Evolutionary conservation across 139 green algal species (phyloP).

Genomic region (Trebouxia sp.): DNA sequence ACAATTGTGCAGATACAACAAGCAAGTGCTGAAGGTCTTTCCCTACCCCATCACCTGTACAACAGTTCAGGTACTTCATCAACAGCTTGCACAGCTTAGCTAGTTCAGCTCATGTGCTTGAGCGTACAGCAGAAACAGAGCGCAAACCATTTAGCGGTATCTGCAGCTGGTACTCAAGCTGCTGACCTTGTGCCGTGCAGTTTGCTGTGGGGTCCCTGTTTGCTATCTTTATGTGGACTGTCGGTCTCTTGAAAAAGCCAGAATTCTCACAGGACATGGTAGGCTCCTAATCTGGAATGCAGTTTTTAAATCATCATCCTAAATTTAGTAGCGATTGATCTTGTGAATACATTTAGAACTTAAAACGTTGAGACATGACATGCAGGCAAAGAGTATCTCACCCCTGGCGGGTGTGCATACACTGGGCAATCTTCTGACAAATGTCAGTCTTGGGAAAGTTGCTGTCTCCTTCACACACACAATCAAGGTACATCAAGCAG

Average conservation of each 20-base stretch:
- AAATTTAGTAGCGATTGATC: neutral
- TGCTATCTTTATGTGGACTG: constrained; percentile 70
- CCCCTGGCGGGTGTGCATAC: constrained; percentile 95
- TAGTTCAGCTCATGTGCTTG: neutral
- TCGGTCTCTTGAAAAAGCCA: constrained; percentile 69
- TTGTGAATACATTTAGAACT: neutral
- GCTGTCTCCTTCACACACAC: constrained; percentile 99
- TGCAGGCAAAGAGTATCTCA: constrained; percentile 72
- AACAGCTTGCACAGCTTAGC: neutral
- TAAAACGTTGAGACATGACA: no score
- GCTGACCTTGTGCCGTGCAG: constrained; percentile 50
- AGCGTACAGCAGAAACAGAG: neutral
- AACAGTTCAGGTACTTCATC: constrained; percentile 64
- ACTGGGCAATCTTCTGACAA: constrained; percentile 97
- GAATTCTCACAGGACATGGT: constrained; percentile 54
- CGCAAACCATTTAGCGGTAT: neutral
- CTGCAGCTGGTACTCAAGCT: neutral
- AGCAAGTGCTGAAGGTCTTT: constrained; percentile 88
- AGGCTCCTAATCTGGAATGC: neutral
- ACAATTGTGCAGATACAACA: constrained; percentile 83
- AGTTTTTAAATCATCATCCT: neutral
- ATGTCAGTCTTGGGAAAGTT: constrained; percentile 92
- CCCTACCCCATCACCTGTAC: constrained; percentile 88
- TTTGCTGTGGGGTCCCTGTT: constrained; percentile 81
- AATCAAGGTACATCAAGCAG: constrained; percentile 97